Percentiles rank a stretch among this genome's conserved stretches.
phyloP scores from a whole-genome alignment of 768 basidiomycete species.

The Panaeolus papilionaceus region DNA sequence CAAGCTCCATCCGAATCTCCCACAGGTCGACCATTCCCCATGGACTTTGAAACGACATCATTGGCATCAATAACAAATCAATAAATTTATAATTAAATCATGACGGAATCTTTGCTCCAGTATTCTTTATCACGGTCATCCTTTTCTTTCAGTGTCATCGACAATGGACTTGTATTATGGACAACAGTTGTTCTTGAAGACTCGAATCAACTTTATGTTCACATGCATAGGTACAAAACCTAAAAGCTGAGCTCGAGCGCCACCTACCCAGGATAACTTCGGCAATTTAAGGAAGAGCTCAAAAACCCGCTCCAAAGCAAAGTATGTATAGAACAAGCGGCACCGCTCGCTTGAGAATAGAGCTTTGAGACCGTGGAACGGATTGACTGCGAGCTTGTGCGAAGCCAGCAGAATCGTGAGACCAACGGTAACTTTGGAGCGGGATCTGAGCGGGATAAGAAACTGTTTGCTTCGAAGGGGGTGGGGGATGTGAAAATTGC shows the following conservation, averaged over 20 bases:
- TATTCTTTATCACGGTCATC: no score
- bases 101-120: background rate
- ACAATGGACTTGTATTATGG: no score
- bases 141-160: no score
- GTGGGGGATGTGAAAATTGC: background rate
- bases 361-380: background rate
- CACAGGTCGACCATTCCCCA: background rate
- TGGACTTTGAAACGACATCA: background rate
- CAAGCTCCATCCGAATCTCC: constrained; percentile 5
- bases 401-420: background rate
- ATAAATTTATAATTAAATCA: background rate
- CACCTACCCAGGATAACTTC: background rate
- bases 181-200: no score
- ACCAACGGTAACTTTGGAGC: background rate
- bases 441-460: constrained; percentile 3
- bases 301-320: background rate
- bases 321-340: background rate
- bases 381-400: background rate
- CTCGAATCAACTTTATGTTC: no score
- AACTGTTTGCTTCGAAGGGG: background rate
- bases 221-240: no score
- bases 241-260: background rate
- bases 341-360: background rate
- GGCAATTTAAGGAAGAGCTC: constrained; percentile 1
- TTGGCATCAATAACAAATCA: background rate